Percentiles rank a stretch among this genome's conserved stretches.
Conservation (phyloP, 139 green algal species). For the Chlorella sp. region DNA sequence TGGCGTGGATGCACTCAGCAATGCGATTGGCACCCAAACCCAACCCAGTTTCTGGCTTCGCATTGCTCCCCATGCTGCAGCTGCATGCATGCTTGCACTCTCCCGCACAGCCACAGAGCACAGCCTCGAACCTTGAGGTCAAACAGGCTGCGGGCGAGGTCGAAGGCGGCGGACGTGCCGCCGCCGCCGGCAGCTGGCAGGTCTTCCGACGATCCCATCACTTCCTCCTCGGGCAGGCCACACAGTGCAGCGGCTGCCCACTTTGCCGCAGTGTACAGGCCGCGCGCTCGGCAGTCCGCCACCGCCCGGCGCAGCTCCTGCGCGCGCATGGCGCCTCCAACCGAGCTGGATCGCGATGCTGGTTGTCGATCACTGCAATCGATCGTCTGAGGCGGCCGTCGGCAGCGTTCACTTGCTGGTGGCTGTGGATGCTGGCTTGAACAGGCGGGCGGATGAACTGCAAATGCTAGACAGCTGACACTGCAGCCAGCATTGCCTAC, state of each 20-base stretch:
- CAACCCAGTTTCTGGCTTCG: background rate
- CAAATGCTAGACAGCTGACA: no score
- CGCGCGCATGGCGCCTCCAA: background rate
- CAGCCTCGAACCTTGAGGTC: conserved; percentile 61
- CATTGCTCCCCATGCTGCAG: background rate
- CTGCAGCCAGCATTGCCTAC: no score
- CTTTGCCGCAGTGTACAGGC: conserved; percentile 59
- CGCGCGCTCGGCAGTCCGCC: conserved; percentile 52
- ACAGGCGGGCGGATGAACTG: no score
- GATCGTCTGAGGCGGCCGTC: no score
- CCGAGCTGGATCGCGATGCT: no score
- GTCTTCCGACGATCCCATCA: background rate
- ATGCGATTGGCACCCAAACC: no score
- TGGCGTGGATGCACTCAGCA: no score
- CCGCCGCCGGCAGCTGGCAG: background rate
- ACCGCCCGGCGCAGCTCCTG: conserved; percentile 64
- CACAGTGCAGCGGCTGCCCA: conserved; percentile 81
- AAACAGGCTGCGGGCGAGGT: conserved; percentile 73
- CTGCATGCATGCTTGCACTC: background rate
- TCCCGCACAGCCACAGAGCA: background rate
- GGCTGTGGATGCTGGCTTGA: no score
- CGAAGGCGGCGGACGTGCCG: conserved; percentile 33
- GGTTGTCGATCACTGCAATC: no score
- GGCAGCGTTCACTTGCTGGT: no score
- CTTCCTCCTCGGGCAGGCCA: conserved; percentile 55